These are phyloP conservation scores for Nicotiana sylvestris DNA, from an alignment of 257 asterid species.

Conservation along the genomic window DNA sequence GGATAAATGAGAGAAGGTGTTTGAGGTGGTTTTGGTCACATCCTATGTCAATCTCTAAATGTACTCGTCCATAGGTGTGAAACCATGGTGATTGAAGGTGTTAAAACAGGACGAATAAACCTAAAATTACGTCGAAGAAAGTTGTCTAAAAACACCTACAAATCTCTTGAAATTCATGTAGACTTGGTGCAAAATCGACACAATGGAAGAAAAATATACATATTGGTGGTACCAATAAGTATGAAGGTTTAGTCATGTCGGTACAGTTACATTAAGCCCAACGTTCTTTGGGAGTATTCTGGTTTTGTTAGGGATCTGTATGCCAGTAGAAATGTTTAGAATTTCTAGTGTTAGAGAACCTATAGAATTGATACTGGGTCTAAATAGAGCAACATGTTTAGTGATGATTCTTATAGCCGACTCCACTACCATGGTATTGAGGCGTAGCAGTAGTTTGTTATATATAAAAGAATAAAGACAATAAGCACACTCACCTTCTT, in stretches of 20 bases:
- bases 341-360: not conserved
- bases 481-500: slow-evolving; percentile 57
- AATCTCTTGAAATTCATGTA: too few relatives aligned
- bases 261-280: not conserved
- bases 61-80: too few relatives aligned
- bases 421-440: not conserved
- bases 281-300: not conserved
- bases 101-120: not conserved
- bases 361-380: not conserved
- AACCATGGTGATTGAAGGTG: not conserved
- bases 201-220: not conserved
- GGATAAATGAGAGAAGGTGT: not conserved
- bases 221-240: not conserved
- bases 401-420: not conserved
- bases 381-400: not conserved
- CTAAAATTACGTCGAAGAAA: not conserved
- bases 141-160: too few relatives aligned
- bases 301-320: not conserved
- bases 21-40: not conserved
- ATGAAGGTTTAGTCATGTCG: not conserved
- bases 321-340: not conserved
- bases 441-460: not conserved
- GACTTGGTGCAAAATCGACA: not conserved
- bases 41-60: not conserved
- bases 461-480: not conserved